Conservation (phyloP, 116 monocot species). For the Cymodocea nodosa region DNA sequence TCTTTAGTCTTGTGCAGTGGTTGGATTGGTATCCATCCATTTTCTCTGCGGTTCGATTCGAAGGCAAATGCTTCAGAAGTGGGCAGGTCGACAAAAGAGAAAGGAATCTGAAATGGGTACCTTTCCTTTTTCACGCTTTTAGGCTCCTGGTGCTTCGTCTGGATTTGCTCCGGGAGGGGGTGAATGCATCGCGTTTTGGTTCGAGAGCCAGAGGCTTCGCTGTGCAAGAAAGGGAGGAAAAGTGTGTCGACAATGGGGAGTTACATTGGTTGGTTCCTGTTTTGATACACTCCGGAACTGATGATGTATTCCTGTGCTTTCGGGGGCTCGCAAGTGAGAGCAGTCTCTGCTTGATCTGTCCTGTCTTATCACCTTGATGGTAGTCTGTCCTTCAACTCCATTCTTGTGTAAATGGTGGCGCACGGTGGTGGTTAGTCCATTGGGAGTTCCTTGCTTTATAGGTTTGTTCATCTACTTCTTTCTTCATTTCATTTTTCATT, state of each 20-base stretch:
- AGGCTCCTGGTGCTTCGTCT: conserved; percentile 7
- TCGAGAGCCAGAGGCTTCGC: no score
- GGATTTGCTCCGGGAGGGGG: no score
- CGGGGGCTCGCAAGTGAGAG: not conserved
- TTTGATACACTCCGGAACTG: not conserved
- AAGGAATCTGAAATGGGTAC: conserved; percentile 59
- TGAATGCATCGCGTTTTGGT: no score
- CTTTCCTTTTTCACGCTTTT: conserved; percentile 21
- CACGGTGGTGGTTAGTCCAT: not conserved
- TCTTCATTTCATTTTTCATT: not conserved
- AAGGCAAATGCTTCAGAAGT: no score
- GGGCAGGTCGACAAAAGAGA: conserved; percentile 18
- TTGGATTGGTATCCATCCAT: no score
- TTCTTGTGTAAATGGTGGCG: conserved; percentile 1
- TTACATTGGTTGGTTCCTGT: not conserved
- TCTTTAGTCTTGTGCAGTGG: no score
- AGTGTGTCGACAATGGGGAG: not conserved
- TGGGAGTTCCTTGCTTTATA: not conserved
- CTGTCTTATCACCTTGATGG: conserved; percentile 13
- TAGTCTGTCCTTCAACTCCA: conserved; percentile 9
- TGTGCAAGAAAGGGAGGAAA: no score
- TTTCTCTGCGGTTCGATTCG: no score
- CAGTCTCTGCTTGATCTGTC: conserved; percentile 16
- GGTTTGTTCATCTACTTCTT: not conserved
- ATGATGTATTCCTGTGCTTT: no score